Percentiles rank a stretch among this genome's conserved stretches.
These are phyloP conservation scores for Acacia concinna DNA, from an alignment of 331 rosid species.

Conservation along the genomic window DNA sequence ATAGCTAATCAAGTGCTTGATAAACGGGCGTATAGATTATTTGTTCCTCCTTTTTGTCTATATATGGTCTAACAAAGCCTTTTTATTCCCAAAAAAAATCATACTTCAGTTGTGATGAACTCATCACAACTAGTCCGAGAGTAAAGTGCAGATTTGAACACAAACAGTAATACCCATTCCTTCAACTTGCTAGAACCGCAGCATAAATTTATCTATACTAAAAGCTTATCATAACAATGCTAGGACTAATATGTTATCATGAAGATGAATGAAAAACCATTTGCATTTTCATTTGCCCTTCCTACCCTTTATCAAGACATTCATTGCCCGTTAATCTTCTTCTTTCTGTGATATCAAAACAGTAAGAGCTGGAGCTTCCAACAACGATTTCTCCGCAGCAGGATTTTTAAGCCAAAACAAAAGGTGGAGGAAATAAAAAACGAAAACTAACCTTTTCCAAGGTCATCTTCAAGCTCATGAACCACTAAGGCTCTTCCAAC, in stretches of 20 bases:
- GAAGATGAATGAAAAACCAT: not conserved
- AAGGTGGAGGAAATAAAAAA: not conserved
- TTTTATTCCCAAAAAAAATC: not conserved
- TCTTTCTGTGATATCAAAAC: not conserved
- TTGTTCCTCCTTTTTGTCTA: not conserved
- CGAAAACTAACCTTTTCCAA: conserved; percentile 68
- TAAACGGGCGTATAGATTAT: not conserved
- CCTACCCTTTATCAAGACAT: conserved; percentile 5
- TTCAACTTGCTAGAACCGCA: not conserved
- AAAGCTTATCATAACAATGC: not conserved
- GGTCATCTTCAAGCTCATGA: conserved; percentile 78
- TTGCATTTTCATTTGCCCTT: conserved; percentile 13
- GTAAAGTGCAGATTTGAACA: not conserved
- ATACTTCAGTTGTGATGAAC: not conserved
- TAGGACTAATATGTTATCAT: not conserved
- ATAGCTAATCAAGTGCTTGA: not conserved
- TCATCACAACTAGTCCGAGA: not conserved
- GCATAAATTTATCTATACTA: not conserved
- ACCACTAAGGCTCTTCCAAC: conserved; percentile 80
- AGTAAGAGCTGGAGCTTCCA: not conserved
- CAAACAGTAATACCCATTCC: not conserved
- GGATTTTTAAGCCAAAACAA: conserved; percentile 6
- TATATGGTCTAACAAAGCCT: not conserved
- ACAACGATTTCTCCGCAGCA: not conserved
- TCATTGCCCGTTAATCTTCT: not conserved